Base-by-base conservation (phyloP, 2,329 filamentous ascomycete genomes). In the Scedosporium boydii region DNA sequence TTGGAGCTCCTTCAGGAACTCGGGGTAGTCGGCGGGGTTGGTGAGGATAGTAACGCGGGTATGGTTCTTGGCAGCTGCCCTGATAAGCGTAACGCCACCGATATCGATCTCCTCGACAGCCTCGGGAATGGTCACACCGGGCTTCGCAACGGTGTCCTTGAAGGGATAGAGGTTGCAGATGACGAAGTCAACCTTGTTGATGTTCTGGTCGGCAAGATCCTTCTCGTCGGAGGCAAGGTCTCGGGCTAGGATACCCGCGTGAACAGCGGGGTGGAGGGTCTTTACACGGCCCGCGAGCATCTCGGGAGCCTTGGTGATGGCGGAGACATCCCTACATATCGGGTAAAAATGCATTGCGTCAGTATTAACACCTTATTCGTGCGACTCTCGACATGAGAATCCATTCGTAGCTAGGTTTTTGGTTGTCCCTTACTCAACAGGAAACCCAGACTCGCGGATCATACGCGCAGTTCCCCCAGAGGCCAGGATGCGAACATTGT, bases 101-200 rank as follows among this genome's bases (percentile, higher is more conserved):
- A 99, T 97, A 77, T 99, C 95, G 71, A 99, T 96, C 80, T 99
- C 95, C 79, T 99, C 95, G 46, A 99, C 93, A 60, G 95, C 95
- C 79, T 99, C 93, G 60, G 91, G 87, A 66, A 99, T 90, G 65
- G 93, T 98, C 71, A 99, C 95, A 72, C 96, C 96, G 80, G 96
- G 87, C 83, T 97, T 96, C 70, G 92, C 89, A 69, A 99, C 87
- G 38, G 95, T 99, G 75, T 98, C 93, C 81, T 97, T 97, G 87
- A 99, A 99, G 12, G 95, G 95, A 77, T 99, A 98, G 62, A 99
- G 84, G 80, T 99, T 99, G 88, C 95, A 98, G 74, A 99, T 89
- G 69, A 96, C 91, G 70, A 88, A 96, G 83, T 96, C 91, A 64
- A 96, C 91, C 80, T 96, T 96, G 80, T 90, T 84, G 75, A 96